Percentiles rank a stretch among this genome's conserved stretches.
These are phyloP conservation scores for Stylosanthes scabra DNA, from an alignment of 331 rosid genomes.

Conservation along the genomic window DNA sequence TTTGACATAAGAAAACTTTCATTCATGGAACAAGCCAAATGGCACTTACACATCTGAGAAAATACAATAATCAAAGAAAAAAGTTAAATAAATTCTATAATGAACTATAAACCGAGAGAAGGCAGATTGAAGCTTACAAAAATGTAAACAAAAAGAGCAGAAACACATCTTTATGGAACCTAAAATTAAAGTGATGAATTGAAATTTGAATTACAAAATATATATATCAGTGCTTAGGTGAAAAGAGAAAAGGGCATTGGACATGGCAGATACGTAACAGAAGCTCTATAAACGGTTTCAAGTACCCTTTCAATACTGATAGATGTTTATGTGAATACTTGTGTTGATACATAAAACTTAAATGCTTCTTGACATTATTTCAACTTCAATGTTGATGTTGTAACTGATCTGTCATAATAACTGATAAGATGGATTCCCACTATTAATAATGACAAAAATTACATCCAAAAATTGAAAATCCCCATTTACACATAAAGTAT, in stretches of 20 bases:
- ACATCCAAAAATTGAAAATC: not conserved
- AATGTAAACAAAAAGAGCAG: too few relatives aligned
- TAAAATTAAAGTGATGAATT: not conserved
- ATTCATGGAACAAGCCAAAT: too few relatives aligned
- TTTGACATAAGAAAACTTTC: too few relatives aligned
- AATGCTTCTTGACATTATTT: slow-evolving; percentile 6
- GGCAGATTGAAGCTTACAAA: not conserved
- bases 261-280: not conserved
- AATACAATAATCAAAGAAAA: too few relatives aligned
- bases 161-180: not conserved
- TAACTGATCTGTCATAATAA: not conserved
- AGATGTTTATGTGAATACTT: not conserved
- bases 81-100: too few relatives aligned
- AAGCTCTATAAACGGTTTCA: slow-evolving; percentile 3
- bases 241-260: not conserved
- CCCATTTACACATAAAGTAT: not conserved
- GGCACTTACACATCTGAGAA: too few relatives aligned
- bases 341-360: not conserved
- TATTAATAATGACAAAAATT: not conserved
- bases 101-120: too few relatives aligned
- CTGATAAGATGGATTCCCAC: not conserved
- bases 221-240: not conserved
- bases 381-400: slow-evolving; percentile 36
- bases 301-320: not conserved
- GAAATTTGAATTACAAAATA: slow-evolving; percentile 1